These are phyloP conservation scores for Trichophyton schoenleinii DNA, from an alignment of 2,329 filamentous ascomycete species.

Conservation along the genomic window DNA sequence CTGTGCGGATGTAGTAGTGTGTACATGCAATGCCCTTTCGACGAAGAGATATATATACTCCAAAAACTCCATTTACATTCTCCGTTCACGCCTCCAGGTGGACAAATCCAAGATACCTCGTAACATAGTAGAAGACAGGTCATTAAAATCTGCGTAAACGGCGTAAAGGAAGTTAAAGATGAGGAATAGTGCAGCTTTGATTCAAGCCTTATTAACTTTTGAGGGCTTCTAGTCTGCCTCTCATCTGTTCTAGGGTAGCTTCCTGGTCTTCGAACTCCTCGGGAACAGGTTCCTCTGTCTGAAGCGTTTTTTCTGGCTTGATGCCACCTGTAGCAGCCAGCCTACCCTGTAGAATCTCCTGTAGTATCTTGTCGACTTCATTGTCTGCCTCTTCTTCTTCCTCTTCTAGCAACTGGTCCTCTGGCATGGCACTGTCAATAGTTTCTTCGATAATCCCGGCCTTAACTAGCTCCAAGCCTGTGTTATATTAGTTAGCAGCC, in stretches of 20 bases:
- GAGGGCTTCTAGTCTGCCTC: constrained; percentile 76
- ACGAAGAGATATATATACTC: not conserved
- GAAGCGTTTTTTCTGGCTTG: constrained; percentile 15
- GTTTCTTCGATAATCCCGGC: constrained; percentile 98
- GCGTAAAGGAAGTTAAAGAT: not conserved
- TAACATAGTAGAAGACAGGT: not conserved
- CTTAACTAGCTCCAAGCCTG: constrained; percentile 61
- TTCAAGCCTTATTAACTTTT: constrained; percentile 51
- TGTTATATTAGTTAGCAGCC: constrained; percentile 31
- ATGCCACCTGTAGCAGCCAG: constrained; percentile 53
- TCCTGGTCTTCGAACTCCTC: constrained; percentile 76
- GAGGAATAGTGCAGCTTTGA: not conserved
- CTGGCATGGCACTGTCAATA: constrained; percentile 74
- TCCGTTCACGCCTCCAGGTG: not conserved
- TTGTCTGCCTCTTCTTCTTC: constrained; percentile 65
- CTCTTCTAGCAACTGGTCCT: constrained; percentile 55
- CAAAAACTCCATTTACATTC: not conserved
- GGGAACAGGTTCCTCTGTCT: constrained; percentile 42
- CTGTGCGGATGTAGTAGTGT: too few relatives aligned
- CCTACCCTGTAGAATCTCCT: constrained; percentile 76
- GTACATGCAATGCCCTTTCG: too few relatives aligned
- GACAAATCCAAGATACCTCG: not conserved
- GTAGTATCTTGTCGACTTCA: constrained; percentile 86
- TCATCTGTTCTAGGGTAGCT: constrained; percentile 87
- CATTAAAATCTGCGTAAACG: not conserved